Base-by-base conservation (phyloP, 2,329 filamentous ascomycete species). In the Zymoseptoria crescenta region DNA sequence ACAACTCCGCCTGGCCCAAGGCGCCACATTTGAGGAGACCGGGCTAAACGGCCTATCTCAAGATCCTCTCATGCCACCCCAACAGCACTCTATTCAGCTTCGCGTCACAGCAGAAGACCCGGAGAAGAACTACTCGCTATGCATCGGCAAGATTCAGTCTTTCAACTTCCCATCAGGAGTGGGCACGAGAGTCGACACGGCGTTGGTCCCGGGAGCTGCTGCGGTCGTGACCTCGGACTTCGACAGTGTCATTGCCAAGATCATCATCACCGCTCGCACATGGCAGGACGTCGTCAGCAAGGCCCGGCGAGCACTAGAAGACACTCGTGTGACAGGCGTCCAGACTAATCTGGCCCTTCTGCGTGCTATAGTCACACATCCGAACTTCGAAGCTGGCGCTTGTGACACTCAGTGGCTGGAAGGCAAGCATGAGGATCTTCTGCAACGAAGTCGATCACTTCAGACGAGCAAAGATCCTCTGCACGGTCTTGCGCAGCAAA, bases 371-470 rank as follows among this genome's bases (percentile, higher is more conserved):
- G 71, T 84, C 4, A 71, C 72, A 0, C 79, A 81, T 62, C 63
- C 71, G 1, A 77, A 80, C 49, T 86, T 87, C 62, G 56, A 74
- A 0, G 60, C 69, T 0, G 79, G 80, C 8, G 62, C 62, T 1
- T 80, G 79, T 59, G 79, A 84, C 63, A 85, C 82, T 0, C 77
- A 78, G 64, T 85, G 84, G 84, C 74, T 87, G 1, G 81, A 83
- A 67, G 62, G 67, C 19, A 76, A 79, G 28, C 74, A 85, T 28
- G 51, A 64, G 50, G 63, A 68, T 3, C 73, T 81, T 0, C 67
- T 82, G 1, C 57, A 59, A 16, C 57, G 53, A 2, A 66, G 67
- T 50, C 58, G 61, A 28, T 35, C 49, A 4, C n/a, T 67, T 16
- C 54, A 62, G 51, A 48, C 49, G n/a, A 24, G 30, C 2, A 50